Conservation (phyloP, 306 rosid species). For the Prosopis cineraria region DNA sequence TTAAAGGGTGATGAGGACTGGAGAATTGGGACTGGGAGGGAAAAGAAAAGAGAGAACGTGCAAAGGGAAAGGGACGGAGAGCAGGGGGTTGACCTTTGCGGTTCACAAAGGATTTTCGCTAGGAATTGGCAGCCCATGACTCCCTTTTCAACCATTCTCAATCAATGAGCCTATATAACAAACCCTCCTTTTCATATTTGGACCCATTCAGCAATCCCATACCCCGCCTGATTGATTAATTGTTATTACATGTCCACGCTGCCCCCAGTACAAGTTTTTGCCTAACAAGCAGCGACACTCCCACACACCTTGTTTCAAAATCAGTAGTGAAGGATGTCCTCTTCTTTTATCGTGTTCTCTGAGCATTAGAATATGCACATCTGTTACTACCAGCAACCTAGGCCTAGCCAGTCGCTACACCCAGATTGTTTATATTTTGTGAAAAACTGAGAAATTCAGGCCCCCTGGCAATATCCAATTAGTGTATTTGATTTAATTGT, state of each 20-base stretch:
- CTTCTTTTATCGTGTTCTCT: too few species aligned
- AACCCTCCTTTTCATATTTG: neutral
- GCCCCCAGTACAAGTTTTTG: neutral
- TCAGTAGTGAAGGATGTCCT: too few species aligned
- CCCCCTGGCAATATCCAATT: neutral
- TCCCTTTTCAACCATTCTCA: conserved; percentile 44
- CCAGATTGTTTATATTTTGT: too few species aligned
- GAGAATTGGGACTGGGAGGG: too few species aligned
- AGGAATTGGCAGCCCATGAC: conserved; percentile 34
- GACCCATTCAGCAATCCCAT: neutral
- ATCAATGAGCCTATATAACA: conserved; percentile 31
- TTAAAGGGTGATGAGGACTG: too few species aligned
- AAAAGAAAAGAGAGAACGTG: neutral
- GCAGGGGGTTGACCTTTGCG: conserved; percentile 68
- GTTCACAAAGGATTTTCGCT: conserved; percentile 33
- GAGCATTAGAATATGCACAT: too few species aligned
- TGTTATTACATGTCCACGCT: neutral
- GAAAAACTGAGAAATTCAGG: neutral
- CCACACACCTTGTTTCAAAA: too few species aligned
- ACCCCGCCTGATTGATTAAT: neutral
- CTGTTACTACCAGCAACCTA: too few species aligned
- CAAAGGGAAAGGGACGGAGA: too few species aligned
- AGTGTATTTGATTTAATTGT: neutral
- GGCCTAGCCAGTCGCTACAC: too few species aligned
- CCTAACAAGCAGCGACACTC: too few species aligned